phyloP scores from a whole-genome alignment of 2,329 filamentous ascomycete genomes.

The Aspergillus amoenus region DNA sequence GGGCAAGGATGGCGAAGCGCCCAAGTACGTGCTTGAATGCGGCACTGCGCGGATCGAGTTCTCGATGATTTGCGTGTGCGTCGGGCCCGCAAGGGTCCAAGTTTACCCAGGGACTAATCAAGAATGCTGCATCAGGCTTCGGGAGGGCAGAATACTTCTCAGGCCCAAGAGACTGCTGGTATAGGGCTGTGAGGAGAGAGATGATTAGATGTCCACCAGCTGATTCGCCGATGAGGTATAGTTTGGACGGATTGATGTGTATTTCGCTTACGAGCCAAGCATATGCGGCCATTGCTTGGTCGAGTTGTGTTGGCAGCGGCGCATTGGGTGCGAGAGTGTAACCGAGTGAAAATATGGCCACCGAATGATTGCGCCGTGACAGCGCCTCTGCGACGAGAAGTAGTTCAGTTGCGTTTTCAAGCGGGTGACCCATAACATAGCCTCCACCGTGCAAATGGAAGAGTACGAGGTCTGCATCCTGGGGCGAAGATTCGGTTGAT shows the following conservation, averaged over 20 bases:
- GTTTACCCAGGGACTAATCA: slow-evolving; percentile 16
- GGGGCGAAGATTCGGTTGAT: slow-evolving; percentile 1
- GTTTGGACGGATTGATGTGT: slow-evolving; percentile 3
- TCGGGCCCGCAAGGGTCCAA: slow-evolving; percentile 8
- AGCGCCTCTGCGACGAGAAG: slow-evolving; percentile 18
- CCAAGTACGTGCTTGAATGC: slow-evolving; percentile 10
- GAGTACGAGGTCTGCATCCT: slow-evolving; percentile 16
- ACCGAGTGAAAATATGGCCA: slow-evolving; percentile 72
- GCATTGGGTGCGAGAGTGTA: slow-evolving; percentile 76
- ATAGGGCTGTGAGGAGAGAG: slow-evolving; percentile 6
- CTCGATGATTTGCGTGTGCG: not conserved
- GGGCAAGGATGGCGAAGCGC: slow-evolving; percentile 5
- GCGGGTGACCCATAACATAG: slow-evolving; percentile 18
- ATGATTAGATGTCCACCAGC: slow-evolving; percentile 14
- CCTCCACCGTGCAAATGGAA: slow-evolving; percentile 23
- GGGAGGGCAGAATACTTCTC: not conserved
- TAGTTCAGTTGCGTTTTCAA: slow-evolving; percentile 18
- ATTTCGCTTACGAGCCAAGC: slow-evolving; percentile 32
- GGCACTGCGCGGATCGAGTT: slow-evolving; percentile 1
- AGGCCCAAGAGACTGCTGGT: not conserved
- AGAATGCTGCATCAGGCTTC: slow-evolving; percentile 10
- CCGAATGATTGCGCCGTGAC: slow-evolving; percentile 54
- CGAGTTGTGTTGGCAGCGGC: slow-evolving; percentile 69
- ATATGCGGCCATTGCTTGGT: slow-evolving; percentile 69
- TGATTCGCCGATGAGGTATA: slow-evolving; percentile 15